phyloP scores from a whole-genome alignment of 495 filamentous ascomycete species.

The Annulohypoxylon stygium region DNA sequence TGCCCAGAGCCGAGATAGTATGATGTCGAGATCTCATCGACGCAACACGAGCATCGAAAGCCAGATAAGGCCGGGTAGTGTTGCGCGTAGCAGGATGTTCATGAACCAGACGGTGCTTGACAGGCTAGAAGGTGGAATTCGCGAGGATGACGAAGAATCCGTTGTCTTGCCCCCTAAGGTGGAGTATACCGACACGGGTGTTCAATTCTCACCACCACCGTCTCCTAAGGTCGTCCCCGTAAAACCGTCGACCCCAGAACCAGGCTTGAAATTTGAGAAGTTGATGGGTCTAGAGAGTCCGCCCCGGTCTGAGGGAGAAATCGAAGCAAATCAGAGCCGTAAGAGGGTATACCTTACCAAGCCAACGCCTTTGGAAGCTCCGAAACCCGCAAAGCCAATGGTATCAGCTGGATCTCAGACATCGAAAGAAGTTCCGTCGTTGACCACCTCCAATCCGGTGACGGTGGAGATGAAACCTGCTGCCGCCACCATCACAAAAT shows the following conservation, averaged over 20 bases:
- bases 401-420: conserved; percentile 82
- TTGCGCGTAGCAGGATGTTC: conserved; percentile 60
- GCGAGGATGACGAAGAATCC: conserved; percentile 59
- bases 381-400: conserved; percentile 62
- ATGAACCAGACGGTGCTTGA: conserved; percentile 64
- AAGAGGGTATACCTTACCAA: conserved; percentile 69
- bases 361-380: conserved; percentile 57
- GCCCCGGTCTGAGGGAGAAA: conserved; percentile 65
- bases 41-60: conserved; percentile 66
- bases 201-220: conserved; percentile 85
- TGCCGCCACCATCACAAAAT: conserved; percentile 57
- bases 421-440: conserved; percentile 71
- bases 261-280: conserved; percentile 52
- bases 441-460: conserved; percentile 51
- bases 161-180: conserved; percentile 30
- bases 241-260: conserved; percentile 60
- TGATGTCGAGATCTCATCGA: conserved; percentile 59
- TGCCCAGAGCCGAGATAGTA: conserved; percentile 60
- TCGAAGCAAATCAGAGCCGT: conserved; percentile 78
- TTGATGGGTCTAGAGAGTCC: conserved; percentile 56
- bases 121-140: conserved; percentile 63
- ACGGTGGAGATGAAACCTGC: conserved; percentile 40
- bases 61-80: conserved; percentile 62
- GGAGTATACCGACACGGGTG: conserved; percentile 71
- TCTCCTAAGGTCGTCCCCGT: conserved; percentile 70